phyloP scores from a whole-genome alignment of 2,329 filamentous ascomycete genomes.

The Dothideomycetes sp. region DNA sequence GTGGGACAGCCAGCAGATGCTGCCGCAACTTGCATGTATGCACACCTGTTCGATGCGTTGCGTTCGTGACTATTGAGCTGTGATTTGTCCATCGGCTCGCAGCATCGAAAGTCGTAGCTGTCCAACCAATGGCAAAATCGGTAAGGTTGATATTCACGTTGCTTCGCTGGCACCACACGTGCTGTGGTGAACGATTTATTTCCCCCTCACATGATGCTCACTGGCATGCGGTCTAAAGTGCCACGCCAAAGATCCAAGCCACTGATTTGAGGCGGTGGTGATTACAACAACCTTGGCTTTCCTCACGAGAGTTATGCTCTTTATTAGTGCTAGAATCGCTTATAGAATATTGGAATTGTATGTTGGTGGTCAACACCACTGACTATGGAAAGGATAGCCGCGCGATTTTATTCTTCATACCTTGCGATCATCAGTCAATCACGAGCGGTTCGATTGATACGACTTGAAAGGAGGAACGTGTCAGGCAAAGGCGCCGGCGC shows the following conservation, averaged over 20 bases:
- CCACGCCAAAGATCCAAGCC: slow-evolving; percentile 9
- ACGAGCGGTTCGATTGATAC: neutral
- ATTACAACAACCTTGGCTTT: too few species aligned
- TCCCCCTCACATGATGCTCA: slow-evolving; percentile 11
- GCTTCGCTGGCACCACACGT: slow-evolving; percentile 13
- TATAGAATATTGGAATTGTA: too few species aligned
- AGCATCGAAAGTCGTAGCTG: neutral
- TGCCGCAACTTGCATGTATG: slow-evolving; percentile 4
- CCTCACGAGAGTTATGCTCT: too few species aligned
- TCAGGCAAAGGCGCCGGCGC: too few species aligned
- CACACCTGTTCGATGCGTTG: slow-evolving; percentile 1
- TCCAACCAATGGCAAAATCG: slow-evolving; percentile 8
- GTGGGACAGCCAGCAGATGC: slow-evolving; percentile 5
- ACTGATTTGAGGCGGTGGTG: neutral
- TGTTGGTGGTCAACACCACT: too few species aligned
- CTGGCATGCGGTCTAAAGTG: slow-evolving; percentile 7
- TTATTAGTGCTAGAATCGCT: too few species aligned
- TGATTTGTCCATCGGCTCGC: slow-evolving; percentile 5
- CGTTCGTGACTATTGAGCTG: slow-evolving; percentile 1
- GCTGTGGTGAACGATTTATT: neutral
- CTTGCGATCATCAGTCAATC: neutral
- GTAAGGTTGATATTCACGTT: neutral
- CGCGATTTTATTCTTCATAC: too few species aligned
- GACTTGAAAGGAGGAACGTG: slow-evolving; percentile 1
- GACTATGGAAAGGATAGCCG: too few species aligned